These are phyloP conservation scores for Orbilia brochopaga DNA, from an alignment of 2,329 filamentous ascomycete genomes.

Conservation along the genomic window DNA sequence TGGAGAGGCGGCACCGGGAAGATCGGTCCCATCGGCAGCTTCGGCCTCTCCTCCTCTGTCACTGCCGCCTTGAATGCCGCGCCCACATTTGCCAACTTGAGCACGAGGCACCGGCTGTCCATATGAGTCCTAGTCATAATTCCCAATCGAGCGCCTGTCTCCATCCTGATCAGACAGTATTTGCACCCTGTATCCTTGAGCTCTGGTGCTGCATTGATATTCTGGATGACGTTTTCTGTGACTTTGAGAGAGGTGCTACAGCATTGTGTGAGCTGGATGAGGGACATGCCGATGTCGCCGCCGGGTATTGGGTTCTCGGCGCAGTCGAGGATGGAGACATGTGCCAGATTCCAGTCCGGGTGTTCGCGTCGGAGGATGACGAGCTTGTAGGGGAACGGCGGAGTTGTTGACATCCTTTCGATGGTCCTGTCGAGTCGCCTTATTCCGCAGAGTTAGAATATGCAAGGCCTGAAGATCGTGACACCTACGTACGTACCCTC, in stretches of 20 bases:
- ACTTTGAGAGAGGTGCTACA: background rate
- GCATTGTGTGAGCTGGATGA: constrained; percentile 1
- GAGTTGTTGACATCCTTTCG: constrained; percentile 10
- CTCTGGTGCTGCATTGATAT: constrained; percentile 19
- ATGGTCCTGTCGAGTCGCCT: too few relatives aligned
- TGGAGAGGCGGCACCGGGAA: too few relatives aligned
- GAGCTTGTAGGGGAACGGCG: constrained; percentile 25
- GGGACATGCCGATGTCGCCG: background rate
- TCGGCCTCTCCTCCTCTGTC: too few relatives aligned
- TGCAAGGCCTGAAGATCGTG: too few relatives aligned
- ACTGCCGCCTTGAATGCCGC: too few relatives aligned
- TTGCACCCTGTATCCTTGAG: constrained; percentile 12
- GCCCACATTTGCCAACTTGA: constrained; percentile 1
- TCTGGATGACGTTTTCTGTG: background rate
- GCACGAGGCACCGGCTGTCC: background rate
- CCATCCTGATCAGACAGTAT: constrained; percentile 2
- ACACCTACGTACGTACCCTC: too few relatives aligned
- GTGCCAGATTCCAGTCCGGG: background rate
- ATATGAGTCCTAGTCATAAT: too few relatives aligned
- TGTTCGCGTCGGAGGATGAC: constrained; percentile 11
- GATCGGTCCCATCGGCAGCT: too few relatives aligned
- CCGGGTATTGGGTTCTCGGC: constrained; percentile 3
- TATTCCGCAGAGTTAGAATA: too few relatives aligned
- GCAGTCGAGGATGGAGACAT: constrained; percentile 13
- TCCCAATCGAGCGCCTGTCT: background rate